A percentile compares a stretch with the other conserved stretches of the same genome.
phyloP scores from a whole-genome alignment of 1,284 basidiomycete genomes.

The Ceratobasidium theobromae region DNA sequence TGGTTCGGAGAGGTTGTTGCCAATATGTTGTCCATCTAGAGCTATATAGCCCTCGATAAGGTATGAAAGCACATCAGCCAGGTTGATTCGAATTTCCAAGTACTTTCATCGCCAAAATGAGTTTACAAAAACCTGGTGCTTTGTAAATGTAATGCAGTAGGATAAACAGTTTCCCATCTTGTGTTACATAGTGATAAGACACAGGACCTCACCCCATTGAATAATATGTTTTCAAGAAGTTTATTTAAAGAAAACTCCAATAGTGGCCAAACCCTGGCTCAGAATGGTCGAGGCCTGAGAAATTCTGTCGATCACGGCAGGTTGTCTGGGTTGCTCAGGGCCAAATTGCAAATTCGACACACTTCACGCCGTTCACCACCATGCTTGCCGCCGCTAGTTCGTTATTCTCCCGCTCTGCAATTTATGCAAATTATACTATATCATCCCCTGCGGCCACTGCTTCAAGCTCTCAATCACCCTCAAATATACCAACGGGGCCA shows the following conservation, averaged over 20 bases:
- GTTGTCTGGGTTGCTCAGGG: too few species aligned
- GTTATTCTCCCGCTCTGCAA: conserved; percentile 83
- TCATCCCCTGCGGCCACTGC: conserved; percentile 39
- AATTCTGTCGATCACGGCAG: too few species aligned
- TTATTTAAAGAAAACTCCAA: too few species aligned
- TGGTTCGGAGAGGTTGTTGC: conserved; percentile 54
- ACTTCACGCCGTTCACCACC: neutral
- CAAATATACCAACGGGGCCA: conserved; percentile 48
- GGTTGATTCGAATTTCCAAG: too few species aligned
- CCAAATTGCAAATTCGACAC: neutral
- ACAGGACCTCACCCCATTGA: neutral
- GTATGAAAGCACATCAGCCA: too few species aligned
- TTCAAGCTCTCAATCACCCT: conserved; percentile 40
- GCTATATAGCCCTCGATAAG: too few species aligned
- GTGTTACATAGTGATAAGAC: neutral
- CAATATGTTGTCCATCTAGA: conserved; percentile 40
- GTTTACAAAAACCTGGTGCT: neutral
- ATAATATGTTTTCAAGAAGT: too few species aligned
- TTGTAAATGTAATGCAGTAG: neutral
- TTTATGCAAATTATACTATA: conserved; percentile 81
- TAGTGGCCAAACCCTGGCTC: too few species aligned
- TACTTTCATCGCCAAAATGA: neutral
- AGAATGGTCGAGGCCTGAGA: too few species aligned
- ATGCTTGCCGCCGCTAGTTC: conserved; percentile 91
- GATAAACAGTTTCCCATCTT: conserved; percentile 5